A percentile compares a stretch with the other conserved stretches of the same genome.
Conservation (phyloP, 768 basidiomycete species). For the Panaeolus papilionaceus region DNA sequence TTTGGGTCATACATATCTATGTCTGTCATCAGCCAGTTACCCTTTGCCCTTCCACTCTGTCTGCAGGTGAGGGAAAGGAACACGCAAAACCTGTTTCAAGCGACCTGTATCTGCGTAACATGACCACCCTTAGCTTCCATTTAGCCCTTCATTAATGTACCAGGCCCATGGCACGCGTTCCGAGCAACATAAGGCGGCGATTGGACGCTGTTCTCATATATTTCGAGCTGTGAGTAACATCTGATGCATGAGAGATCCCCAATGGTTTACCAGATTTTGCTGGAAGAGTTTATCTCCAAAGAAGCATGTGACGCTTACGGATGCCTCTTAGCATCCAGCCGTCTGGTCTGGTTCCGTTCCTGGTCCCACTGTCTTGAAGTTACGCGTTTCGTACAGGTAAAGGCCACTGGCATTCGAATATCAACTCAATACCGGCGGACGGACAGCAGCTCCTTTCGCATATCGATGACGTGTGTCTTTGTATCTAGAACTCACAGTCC, state of each 20-base stretch:
- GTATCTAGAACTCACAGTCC: background rate
- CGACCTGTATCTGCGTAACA: background rate
- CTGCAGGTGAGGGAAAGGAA: background rate
- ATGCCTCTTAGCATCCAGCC: background rate
- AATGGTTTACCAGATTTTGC: background rate
- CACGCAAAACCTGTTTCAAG: background rate
- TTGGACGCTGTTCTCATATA: background rate
- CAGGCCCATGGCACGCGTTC: slow-evolving; percentile 7
- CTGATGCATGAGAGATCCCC: background rate
- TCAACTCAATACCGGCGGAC: slow-evolving; percentile 2
- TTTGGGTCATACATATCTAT: background rate
- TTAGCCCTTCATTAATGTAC: background rate
- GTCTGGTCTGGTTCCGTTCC: background rate
- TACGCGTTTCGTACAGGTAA: background rate
- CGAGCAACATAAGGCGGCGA: slow-evolving; percentile 12
- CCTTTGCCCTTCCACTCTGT: background rate
- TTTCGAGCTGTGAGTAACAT: background rate
- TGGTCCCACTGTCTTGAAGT: background rate
- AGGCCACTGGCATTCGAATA: background rate
- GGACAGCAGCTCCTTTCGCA: background rate
- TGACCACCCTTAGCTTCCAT: background rate
- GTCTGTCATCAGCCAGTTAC: background rate
- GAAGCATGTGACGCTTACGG: background rate
- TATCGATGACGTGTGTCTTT: background rate
- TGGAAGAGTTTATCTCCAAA: background rate